Evolutionary conservation across 2,329 filamentous ascomycete species (phyloP).

Genomic region (Aspergillus piperis): DNA sequence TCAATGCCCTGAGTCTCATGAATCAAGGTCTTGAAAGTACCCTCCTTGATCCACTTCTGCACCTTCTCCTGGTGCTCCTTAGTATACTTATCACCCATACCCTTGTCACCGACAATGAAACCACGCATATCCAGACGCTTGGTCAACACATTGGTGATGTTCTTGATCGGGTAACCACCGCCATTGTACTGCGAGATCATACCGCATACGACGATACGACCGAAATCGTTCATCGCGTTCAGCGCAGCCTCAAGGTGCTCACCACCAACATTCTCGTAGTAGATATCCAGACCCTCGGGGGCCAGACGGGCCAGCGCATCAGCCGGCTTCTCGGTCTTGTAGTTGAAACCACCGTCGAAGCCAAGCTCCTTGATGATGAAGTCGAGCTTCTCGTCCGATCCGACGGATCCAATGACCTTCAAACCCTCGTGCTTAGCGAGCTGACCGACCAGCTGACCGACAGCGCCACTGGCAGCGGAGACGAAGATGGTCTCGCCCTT

Average conservation of each 20-base stretch:
- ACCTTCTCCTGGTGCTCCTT: constrained; percentile 75
- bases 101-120: constrained; percentile 69
- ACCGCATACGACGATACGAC: constrained; percentile 64
- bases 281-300: constrained; percentile 78
- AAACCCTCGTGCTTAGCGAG: constrained; percentile 79
- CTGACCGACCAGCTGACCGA: constrained; percentile 81
- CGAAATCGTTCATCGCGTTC: constrained; percentile 63
- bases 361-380: constrained; percentile 70
- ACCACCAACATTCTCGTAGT: constrained; percentile 79
- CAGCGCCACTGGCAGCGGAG: constrained; percentile 75
- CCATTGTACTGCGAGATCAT: constrained; percentile 81
- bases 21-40: constrained; percentile 70
- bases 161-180: constrained; percentile 67
- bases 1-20: constrained; percentile 75
- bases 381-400: constrained; percentile 75
- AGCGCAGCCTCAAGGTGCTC: constrained; percentile 72
- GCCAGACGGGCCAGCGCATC: constrained; percentile 71
- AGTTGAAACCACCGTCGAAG: constrained; percentile 80
- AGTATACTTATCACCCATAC: constrained; percentile 66
- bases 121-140: constrained; percentile 71
- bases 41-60: constrained; percentile 74
- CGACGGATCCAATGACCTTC: constrained; percentile 76
- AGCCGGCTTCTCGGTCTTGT: constrained; percentile 74
- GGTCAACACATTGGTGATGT: constrained; percentile 63
- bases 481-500: constrained; percentile 82